phyloP scores from a whole-genome alignment of 257 asterid species.

The Jaltomata sinuosa region DNA sequence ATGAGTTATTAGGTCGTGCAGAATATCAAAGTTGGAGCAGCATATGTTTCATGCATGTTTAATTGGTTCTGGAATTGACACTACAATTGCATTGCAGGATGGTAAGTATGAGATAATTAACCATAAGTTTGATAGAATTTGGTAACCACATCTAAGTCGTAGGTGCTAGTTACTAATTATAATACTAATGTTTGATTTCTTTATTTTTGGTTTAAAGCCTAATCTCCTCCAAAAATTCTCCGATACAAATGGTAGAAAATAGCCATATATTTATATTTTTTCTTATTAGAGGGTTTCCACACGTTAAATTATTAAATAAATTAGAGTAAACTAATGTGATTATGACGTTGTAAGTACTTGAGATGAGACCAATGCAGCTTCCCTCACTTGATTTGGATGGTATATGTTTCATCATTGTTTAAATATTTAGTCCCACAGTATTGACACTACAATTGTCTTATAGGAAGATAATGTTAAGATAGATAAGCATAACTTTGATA shows the following conservation, averaged over 20 bases:
- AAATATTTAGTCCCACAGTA: no score
- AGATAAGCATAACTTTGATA: background rate
- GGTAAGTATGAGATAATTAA: background rate
- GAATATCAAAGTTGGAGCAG: background rate
- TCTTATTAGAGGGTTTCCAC: background rate
- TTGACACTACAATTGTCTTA: no score
- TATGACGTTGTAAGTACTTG: no score
- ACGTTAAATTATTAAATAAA: no score
- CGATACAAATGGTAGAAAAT: background rate
- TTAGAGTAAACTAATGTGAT: no score
- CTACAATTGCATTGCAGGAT: background rate
- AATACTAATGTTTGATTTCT: background rate
- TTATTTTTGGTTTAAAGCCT: background rate
- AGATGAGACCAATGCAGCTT: no score
- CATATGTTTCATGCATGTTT: no score
- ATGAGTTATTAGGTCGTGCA: no score
- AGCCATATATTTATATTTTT: no score
- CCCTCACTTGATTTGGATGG: no score
- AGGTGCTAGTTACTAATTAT: background rate
- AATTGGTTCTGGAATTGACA: background rate
- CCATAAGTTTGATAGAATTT: background rate
- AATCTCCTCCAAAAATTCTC: background rate
- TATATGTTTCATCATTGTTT: no score
- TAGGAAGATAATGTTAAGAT: background rate
- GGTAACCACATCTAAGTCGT: background rate